Evolutionary conservation across 2,329 filamentous ascomycete genomes (phyloP), one percentile per base, ranked within the genome.

Genomic region (Cordyceps javanica): DNA sequence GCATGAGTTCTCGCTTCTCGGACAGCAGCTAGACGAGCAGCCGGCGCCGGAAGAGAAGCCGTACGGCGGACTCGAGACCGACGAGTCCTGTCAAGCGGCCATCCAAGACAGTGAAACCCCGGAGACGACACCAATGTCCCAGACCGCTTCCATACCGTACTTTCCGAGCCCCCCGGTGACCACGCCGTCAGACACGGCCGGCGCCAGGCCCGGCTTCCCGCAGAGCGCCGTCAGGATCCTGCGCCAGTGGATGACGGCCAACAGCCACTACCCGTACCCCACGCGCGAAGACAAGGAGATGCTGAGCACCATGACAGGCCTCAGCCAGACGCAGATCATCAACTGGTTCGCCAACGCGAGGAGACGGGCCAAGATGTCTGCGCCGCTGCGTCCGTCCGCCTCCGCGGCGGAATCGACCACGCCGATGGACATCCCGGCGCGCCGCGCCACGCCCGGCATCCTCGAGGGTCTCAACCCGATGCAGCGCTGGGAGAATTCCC

Each of bases 331-430:
- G 6, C 91, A 96, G 67, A 90, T 96, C 59, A 83, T 85, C 5
- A 95, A 94, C 67, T 96, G 91, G 91, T 82, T 95, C 39, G 90
- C 91, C 56, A 96, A 95, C 69, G 89, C 90, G 55, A 83, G 91
- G 26, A 82, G 91, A 53, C 81, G 91, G 60, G 85, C 88, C 63
- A 95, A 94, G 74, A 83, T 87, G 57, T 81, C 42, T 76, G 83
- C 62, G 81, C 80, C 51, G 80, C n/a, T 56, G 26, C 54, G 78
- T n/a, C 90, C 88, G 6, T 86, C 88, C 0, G 80, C 84, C 61
- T 44, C 30, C 32, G 25, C 44, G 10, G 51, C 54, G 19, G 52
- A 58, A 2, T 13, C 52, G 19, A 49, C 60, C 1, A 57, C 32
- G 8, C 62, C 81, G 0, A 81, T 89, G 60, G 77, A 85, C 49